Evolutionary conservation across 805 yeast genomes (phyloP), one percentile per base, ranked within the genome.

Genomic region (Nakazawaea laoshanensis): DNA sequence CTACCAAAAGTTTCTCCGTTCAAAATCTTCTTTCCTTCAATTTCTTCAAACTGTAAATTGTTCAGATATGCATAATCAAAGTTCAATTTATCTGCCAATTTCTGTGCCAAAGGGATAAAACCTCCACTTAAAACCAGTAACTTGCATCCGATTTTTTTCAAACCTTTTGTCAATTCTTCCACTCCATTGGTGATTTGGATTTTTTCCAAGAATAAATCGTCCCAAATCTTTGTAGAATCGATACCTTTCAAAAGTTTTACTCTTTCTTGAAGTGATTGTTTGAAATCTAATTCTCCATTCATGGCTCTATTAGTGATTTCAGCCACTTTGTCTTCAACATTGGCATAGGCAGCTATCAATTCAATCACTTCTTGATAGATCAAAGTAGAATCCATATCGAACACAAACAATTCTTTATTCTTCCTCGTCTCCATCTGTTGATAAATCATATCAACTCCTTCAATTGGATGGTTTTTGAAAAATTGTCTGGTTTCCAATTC

Each of bases 351-450:
- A 3, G 98, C 98, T 43, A 92, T 89, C 50, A 92, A 57, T 51
- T 92, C 99, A 45, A 92, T 92, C 24, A 92, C 96, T 58, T 92
- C 99, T 57, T 92, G 97, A 53, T 82, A 78, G 43, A 92, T 92
- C 50, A 92, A 62, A 0, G 99, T 92, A 0, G 96, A 87, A 61
- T 92, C 99, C 98, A 92, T 92, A 49, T 92, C 99, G 51, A 92
- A 92, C 8, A 94, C 84, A 40, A 84, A 77, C 31, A 92, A 62
- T 47, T 74, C 70, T 49, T 66, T 69, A 33, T 40, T 27, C 46
- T 51, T 55, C 51, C 65, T 61, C 29, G 35, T 38, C 20, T 52
- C 50, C 28, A 47, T 43, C 23, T 41, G 49, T 43, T 71, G 77
- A 19, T 68, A 52, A 8, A 69, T 47, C 14, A 70, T 36, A 38